Base-by-base conservation (phyloP, 108 stramenopile species). In the Cylindrotheca fusiformis region DNA sequence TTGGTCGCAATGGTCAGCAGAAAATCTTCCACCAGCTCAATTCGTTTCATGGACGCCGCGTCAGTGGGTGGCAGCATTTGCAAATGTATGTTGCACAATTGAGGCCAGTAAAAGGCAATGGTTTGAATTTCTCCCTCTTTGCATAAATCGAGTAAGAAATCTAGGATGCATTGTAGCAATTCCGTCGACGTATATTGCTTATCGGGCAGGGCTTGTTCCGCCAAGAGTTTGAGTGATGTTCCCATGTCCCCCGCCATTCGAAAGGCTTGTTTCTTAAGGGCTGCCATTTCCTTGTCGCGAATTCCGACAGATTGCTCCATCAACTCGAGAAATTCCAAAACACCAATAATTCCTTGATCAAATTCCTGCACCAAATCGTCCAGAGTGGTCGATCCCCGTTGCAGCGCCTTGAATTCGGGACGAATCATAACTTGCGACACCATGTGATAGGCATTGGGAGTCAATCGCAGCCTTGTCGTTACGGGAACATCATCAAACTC, bases 181-280 rank as follows among this genome's bases (percentile, higher is more conserved):
- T 86, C 82, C 22, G 62, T 79, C 52, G 63, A 58, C 52, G 30
- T 65, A n/a, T 47, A 36, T 32, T 54, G 58, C 28, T 47, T 23
- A n/a, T 54, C 45, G 20, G 84, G 83, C 52, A 93, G 36, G 5
- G 88, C 84, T 48, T 86, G 72, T 20, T 93, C 85, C 24, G 86
- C 73, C 28, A 93, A 62, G 32, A 93, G 58, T 62, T 90, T 93
- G 32, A 93, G 60, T 17, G 92, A 88, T 2, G 85, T 81, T 24
- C 85, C 83, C 92, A 93, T 90, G 59, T 93, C 92, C 4, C 92
- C 92, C 45, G 88, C 84, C n/a, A 93, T 84, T 30, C 83, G 85
- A 52, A 93, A 88, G 12, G 92, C 88, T 65, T 93, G 85, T 59
- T 86, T 87, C 52, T 93, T 93, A 51, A 93, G 57, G 21, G 67